A percentile compares a stretch with the other conserved stretches of the same genome.
Conservation (phyloP, 371 early-diverging fungal genomes). For the Mucor sp. region DNA sequence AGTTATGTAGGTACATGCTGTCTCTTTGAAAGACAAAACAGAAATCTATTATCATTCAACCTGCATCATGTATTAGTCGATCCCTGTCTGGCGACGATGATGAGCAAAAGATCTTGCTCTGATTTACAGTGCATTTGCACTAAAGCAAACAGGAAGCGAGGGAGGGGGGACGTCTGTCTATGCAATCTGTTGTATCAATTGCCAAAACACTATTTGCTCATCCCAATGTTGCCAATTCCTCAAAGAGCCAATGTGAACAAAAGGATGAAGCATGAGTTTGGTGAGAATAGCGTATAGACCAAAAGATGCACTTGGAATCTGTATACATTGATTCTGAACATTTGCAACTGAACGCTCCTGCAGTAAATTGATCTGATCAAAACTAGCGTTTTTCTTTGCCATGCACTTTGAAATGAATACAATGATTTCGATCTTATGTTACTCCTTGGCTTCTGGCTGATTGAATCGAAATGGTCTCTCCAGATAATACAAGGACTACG, state of each 20-base stretch:
- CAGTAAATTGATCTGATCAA: background rate
- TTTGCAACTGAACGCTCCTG: background rate
- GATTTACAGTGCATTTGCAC: background rate
- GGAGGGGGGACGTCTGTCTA: background rate
- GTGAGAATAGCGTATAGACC: background rate
- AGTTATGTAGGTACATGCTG: background rate
- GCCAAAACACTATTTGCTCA: no score
- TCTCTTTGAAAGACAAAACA: background rate
- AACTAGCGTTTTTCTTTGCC: background rate
- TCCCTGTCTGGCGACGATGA: background rate
- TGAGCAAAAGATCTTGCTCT: background rate
- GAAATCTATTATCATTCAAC: background rate
- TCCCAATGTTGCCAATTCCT: background rate
- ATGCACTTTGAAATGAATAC: no score
- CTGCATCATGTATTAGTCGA: background rate
- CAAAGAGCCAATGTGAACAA: background rate
- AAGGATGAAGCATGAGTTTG: background rate
- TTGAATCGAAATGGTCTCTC: background rate
- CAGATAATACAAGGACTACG: background rate
- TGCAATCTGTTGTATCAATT: background rate
- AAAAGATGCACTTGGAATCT: background rate
- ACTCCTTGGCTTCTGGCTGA: background rate
- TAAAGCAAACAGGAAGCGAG: background rate
- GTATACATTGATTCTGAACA: background rate
- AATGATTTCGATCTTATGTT: background rate